Base-by-base conservation (phyloP, 1,139 yeast species). In the Saccharomycopsis crataegensis region DNA sequence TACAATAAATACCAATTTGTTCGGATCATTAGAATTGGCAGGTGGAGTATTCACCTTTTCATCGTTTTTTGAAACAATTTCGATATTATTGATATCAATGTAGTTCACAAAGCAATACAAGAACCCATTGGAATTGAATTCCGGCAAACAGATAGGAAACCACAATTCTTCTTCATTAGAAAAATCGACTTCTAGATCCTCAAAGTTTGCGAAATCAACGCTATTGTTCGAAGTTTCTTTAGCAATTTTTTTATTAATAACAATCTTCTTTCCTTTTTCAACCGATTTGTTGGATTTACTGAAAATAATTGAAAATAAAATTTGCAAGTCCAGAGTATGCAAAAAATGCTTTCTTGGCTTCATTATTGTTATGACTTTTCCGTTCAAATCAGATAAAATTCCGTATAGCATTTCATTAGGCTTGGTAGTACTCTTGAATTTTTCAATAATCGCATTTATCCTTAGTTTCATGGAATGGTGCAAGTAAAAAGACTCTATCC, bases 141-240 rank as follows among this genome's bases (percentile, higher is more conserved):
- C 80, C 0, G 99, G 96, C 67, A 93, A 75, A 65, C 99, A 93
- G 1, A 93, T 74, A 0, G 99, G 99, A 12, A 89, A 79, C 98
- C 98, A 93, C 58, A 89, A 79, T 62, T 91, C 96, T 60, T 86
- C 93, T 50, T 71, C 68, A 32, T 49, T 54, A 2, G 57, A 50
- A 46, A 53, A 53, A 17, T 56, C 57, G 6, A 56, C 53, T 22
- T 53, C 57, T 33, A 34, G 32, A 12, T 46, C 47, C 6, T 16
- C 46, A 33, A 37, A 33, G 11, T 48, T 49, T 12, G 28, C 14
- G 14, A 43, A 37, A 68, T 43, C 37, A 16, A 28, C 34, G 36
- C 50, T 49, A 14, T 43, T 42, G n/a, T 36, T 33, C 6, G 43
- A 44, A n/a, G 45, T 33, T 32, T 46, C 32, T 9, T 37, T 46